Conservation (phyloP, 345 rosid genomes). For the Bruguiera sexangula region DNA sequence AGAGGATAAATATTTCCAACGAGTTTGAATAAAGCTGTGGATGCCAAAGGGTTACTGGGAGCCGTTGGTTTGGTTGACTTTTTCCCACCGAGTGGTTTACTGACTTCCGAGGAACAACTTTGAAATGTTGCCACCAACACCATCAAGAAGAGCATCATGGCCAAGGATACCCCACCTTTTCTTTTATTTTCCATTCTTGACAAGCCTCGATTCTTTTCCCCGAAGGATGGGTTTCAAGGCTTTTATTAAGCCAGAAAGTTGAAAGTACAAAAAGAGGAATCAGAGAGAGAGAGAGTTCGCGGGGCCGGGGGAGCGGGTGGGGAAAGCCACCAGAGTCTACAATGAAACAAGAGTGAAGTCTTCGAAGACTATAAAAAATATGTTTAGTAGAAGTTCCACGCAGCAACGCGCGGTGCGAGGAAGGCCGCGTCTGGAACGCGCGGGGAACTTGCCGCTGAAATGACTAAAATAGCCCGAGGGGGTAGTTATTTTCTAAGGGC, state of each 20-base stretch:
- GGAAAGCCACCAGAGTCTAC: too few relatives aligned
- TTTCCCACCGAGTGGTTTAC: conserved; percentile 18
- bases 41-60: conserved; percentile 17
- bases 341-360: too few relatives aligned
- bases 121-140: conserved; percentile 18
- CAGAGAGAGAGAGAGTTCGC: not conserved
- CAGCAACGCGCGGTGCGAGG: too few relatives aligned
- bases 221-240: not conserved
- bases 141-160: not conserved
- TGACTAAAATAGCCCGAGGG: not conserved
- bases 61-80: conserved; percentile 21
- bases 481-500: not conserved
- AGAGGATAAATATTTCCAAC: conserved; percentile 87
- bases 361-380: too few relatives aligned
- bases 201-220: not conserved
- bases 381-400: too few relatives aligned
- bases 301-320: too few relatives aligned
- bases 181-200: conserved; percentile 20
- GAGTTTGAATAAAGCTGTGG: conserved; percentile 61
- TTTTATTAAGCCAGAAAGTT: not conserved
- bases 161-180: conserved; percentile 2
- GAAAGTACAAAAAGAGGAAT: not conserved
- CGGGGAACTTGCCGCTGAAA: not conserved
- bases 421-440: conserved; percentile 2
- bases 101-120: conserved; percentile 30